phyloP scores from a whole-genome alignment of 106 monocot species.

The Allium fistulosum region DNA sequence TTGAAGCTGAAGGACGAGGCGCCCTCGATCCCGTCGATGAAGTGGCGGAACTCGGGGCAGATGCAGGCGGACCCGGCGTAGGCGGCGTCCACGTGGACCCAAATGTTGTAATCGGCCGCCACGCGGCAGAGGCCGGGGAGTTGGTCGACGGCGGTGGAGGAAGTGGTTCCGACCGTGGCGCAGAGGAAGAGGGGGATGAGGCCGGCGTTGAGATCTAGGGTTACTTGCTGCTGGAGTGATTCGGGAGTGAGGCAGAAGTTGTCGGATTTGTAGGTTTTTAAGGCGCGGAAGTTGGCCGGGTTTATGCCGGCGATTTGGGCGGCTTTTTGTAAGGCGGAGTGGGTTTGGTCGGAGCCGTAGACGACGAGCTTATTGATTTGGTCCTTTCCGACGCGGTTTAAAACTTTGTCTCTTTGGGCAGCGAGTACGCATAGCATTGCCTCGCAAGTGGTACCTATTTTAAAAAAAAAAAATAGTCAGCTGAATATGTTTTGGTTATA shows the following conservation, averaged over 20 bases:
- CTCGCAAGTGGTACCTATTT: constrained; percentile 14
- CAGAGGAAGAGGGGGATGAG: constrained; percentile 39
- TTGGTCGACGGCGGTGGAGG: constrained; percentile 38
- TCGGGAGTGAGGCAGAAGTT: constrained; percentile 15
- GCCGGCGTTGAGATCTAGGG: constrained; percentile 17
- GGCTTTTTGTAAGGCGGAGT: constrained; percentile 26
- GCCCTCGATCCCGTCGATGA: constrained; percentile 33
- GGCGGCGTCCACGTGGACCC: constrained; percentile 57
- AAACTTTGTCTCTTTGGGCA: background rate
- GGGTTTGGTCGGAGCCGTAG: constrained; percentile 36
- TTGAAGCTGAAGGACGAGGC: constrained; percentile 42
- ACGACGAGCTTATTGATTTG: constrained; percentile 16
- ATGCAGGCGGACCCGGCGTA: constrained; percentile 50
- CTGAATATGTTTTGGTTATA: too few relatives aligned
- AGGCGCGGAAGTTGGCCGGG: constrained; percentile 18
- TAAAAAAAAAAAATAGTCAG: too few relatives aligned
- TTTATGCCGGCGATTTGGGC: constrained; percentile 25
- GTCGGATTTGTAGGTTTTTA: constrained; percentile 5
- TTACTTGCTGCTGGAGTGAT: background rate
- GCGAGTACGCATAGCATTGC: constrained; percentile 9
- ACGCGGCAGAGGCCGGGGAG: background rate
- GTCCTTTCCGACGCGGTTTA: background rate
- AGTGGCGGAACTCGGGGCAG: constrained; percentile 49
- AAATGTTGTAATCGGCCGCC: constrained; percentile 17
- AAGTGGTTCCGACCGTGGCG: constrained; percentile 54